Conservation (phyloP, 176 grass and related monocot genomes). For the Lolium rigidum region DNA sequence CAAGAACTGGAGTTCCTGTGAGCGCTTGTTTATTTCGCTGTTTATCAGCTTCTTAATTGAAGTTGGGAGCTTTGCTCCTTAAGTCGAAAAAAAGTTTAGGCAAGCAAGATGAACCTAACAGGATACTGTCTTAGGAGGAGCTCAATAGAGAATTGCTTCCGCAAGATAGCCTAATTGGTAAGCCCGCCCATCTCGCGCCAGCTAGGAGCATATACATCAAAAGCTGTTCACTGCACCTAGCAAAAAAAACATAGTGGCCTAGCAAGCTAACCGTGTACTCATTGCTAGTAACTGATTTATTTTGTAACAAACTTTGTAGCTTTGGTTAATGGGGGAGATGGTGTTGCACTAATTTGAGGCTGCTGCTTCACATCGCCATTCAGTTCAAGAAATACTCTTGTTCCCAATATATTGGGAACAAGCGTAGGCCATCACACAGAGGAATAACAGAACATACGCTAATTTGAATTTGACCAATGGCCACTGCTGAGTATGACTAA, state of each 20-base stretch:
- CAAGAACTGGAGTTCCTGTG: too few relatives aligned
- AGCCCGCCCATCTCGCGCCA: neutral
- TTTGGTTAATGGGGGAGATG: neutral
- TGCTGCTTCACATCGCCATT: neutral
- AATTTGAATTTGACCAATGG: constrained; percentile 10
- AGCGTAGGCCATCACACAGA: neutral
- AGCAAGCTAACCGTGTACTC: neutral
- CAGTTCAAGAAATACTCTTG: too few relatives aligned
- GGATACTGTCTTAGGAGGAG: neutral
- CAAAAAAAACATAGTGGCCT: neutral
- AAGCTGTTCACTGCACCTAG: neutral
- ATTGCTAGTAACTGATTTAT: neutral
- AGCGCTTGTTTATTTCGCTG: too few relatives aligned
- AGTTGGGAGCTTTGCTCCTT: too few relatives aligned
- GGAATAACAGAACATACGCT: neutral
- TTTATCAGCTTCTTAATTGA: neutral
- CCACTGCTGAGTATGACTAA: neutral
- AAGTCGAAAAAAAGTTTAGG: neutral
- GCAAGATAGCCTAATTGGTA: constrained; percentile 16
- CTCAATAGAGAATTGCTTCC: constrained; percentile 1
- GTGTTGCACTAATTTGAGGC: neutral
- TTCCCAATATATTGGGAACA: neutral
- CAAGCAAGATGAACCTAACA: neutral
- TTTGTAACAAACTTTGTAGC: neutral
- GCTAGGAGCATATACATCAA: neutral